Conservation (phyloP, 495 filamentous ascomycete genomes). For the Parathielavia hyrcaniae region DNA sequence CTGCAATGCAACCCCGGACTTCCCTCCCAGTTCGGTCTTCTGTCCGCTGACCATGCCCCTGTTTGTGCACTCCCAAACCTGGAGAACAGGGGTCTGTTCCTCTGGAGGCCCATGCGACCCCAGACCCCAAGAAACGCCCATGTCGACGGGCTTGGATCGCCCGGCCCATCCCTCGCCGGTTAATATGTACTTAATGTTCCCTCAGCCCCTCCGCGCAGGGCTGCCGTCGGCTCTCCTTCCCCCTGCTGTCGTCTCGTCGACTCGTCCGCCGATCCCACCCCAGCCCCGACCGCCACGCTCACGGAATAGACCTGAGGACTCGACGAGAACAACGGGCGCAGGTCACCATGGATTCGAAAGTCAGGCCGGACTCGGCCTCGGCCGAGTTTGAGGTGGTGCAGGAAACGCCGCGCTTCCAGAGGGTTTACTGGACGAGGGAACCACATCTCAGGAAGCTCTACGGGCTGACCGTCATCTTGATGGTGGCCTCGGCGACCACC, state of each 20-base stretch:
- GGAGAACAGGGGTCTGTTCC: background rate
- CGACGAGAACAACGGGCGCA: conserved; percentile 7
- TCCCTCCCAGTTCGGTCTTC: conserved; percentile 13
- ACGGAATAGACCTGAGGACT: background rate
- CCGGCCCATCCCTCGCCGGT: background rate
- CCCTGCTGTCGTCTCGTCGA: conserved; percentile 1
- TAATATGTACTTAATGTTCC: conserved; percentile 10
- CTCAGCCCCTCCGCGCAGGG: background rate
- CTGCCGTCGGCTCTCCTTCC: conserved; percentile 1
- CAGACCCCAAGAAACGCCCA: background rate
- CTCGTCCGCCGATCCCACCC: background rate
- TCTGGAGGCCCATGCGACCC: background rate
- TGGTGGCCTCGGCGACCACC: conserved; percentile 57
- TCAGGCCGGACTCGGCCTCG: conserved; percentile 17
- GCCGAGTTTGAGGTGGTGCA: conserved; percentile 39
- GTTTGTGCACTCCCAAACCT: background rate
- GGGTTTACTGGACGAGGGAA: conserved; percentile 54
- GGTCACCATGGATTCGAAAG: conserved; percentile 7
- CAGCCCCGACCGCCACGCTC: conserved; percentile 1
- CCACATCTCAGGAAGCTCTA: conserved; percentile 57
- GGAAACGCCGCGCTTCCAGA: conserved; percentile 48
- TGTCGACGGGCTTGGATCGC: background rate
- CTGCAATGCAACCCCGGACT: conserved; percentile 4
- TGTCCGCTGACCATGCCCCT: background rate
- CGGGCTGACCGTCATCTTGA: conserved; percentile 48